Evolutionary conservation across 2,329 filamentous ascomycete species (phyloP).

Genomic region (Ascomycota sp.): DNA sequence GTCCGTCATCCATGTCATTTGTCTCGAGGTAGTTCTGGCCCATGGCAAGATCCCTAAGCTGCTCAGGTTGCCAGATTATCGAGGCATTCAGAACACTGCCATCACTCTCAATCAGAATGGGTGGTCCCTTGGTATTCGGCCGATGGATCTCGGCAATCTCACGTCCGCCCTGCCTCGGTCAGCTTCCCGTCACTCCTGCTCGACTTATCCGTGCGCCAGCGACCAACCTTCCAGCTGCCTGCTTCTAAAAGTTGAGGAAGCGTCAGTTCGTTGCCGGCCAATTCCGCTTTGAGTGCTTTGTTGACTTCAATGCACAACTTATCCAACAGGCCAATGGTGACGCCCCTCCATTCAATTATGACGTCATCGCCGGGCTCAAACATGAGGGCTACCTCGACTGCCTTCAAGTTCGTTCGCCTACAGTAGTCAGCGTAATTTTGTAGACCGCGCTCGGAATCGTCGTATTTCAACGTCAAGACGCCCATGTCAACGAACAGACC

Average conservation of each 20-base stretch:
- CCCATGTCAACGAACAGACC: slow-evolving; percentile 74
- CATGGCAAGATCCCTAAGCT: too few relatives aligned
- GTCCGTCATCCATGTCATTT: too few relatives aligned
- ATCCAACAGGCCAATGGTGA: slow-evolving; percentile 40
- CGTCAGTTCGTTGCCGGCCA: slow-evolving; percentile 52
- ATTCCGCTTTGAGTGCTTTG: slow-evolving; percentile 40
- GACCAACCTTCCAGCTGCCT: slow-evolving; percentile 84
- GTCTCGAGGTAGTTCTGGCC: background rate
- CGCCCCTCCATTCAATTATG: slow-evolving; percentile 44
- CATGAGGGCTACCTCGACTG: slow-evolving; percentile 32
- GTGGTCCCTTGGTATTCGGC: slow-evolving; percentile 89
- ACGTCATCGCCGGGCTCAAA: slow-evolving; percentile 40
- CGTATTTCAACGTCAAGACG: slow-evolving; percentile 53
- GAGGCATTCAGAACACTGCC: slow-evolving; percentile 65
- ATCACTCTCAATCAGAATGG: slow-evolving; percentile 89
- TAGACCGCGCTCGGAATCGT: slow-evolving; percentile 50
- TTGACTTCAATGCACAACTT: slow-evolving; percentile 29
- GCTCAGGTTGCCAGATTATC: too few relatives aligned
- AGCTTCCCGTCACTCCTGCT: background rate
- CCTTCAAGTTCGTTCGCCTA: slow-evolving; percentile 46
- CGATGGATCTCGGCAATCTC: slow-evolving; percentile 90
- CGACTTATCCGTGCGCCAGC: background rate
- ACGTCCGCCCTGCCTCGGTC: slow-evolving; percentile 49
- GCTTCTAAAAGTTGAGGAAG: slow-evolving; percentile 85
- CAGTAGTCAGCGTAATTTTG: slow-evolving; percentile 44